Conservation (phyloP, 2,329 filamentous ascomycete genomes). For the Fusarium sp. region DNA sequence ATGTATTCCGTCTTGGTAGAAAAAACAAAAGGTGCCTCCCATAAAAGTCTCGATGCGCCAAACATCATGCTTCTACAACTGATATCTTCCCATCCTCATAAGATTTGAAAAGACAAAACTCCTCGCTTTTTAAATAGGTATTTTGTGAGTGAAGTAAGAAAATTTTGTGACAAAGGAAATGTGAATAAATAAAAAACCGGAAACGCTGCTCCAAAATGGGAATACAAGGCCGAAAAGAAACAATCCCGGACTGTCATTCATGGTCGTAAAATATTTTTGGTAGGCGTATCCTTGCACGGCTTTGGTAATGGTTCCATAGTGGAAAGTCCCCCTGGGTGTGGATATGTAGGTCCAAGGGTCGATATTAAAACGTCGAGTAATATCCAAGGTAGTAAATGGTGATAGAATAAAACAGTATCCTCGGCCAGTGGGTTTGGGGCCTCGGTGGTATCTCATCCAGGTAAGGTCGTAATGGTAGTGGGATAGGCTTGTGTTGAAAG, state of each 20-base stretch:
- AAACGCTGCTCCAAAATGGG: slow-evolving; percentile 28
- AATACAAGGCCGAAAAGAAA: slow-evolving; percentile 38
- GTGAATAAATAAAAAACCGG: slow-evolving; percentile 10
- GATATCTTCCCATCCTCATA: slow-evolving; percentile 45
- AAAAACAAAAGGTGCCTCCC: slow-evolving; percentile 24
- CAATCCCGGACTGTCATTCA: slow-evolving; percentile 45
- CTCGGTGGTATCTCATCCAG: slow-evolving; percentile 37
- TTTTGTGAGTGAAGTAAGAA: slow-evolving; percentile 19
- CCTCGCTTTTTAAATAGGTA: slow-evolving; percentile 43
- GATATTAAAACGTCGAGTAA: slow-evolving; percentile 41
- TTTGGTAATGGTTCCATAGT: slow-evolving; percentile 23
- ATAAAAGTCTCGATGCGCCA: slow-evolving; percentile 42
- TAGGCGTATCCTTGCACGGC: slow-evolving; percentile 40
- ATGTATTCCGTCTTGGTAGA: slow-evolving; percentile 29
- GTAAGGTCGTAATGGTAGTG: slow-evolving; percentile 22
- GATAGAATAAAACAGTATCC: slow-evolving; percentile 36
- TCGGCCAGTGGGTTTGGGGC: slow-evolving; percentile 16
- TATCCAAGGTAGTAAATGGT: slow-evolving; percentile 28
- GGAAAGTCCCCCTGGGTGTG: slow-evolving; percentile 6
- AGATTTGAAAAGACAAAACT: slow-evolving; percentile 45
- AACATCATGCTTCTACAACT: slow-evolving; percentile 47
- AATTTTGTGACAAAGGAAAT: slow-evolving; percentile 34
- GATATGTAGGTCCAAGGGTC: slow-evolving; percentile 23
- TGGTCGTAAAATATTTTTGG: slow-evolving; percentile 41
- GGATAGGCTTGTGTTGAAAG: slow-evolving; percentile 1